Conservation (phyloP, 139 green algal genomes). For the Volvox africanus region DNA sequence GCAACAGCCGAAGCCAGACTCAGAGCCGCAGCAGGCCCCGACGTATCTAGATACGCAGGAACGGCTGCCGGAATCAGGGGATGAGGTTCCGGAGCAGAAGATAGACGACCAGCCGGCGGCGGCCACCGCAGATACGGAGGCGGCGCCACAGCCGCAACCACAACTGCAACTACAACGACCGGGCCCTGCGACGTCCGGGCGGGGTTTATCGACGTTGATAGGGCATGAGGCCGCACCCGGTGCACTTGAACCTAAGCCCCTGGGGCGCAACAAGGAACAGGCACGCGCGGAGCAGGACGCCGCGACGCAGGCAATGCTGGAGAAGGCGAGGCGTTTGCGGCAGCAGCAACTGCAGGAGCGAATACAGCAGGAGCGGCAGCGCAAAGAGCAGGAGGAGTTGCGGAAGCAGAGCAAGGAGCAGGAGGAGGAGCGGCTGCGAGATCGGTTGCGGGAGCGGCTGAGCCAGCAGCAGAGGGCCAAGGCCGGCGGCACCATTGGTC, state of each 20-base stretch:
- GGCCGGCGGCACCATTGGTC: background rate
- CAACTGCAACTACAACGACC: too few species aligned
- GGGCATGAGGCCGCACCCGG: background rate
- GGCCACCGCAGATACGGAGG: background rate
- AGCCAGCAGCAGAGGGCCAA: slow-evolving; percentile 1
- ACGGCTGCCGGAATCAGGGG: background rate
- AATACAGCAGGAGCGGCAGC: background rate
- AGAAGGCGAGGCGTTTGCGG: slow-evolving; percentile 16
- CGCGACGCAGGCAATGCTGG: slow-evolving; percentile 31
- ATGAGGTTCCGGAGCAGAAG: background rate
- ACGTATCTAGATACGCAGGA: background rate
- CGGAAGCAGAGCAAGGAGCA: background rate
- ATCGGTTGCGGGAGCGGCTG: background rate
- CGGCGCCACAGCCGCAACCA: background rate
- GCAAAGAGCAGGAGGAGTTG: background rate
- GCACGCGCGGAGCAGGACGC: slow-evolving; percentile 12
- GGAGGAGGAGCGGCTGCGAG: slow-evolving; percentile 28
- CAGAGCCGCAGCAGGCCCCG: background rate
- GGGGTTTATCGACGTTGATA: too few species aligned
- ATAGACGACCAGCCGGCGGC: background rate
- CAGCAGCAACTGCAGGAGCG: slow-evolving; percentile 24
- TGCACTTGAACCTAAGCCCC: slow-evolving; percentile 5
- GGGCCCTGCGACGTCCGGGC: too few species aligned
- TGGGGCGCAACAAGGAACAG: slow-evolving; percentile 19
- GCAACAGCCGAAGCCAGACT: background rate